phyloP scores from a whole-genome alignment of 768 basidiomycete species.

The Austroboletus festivus region DNA sequence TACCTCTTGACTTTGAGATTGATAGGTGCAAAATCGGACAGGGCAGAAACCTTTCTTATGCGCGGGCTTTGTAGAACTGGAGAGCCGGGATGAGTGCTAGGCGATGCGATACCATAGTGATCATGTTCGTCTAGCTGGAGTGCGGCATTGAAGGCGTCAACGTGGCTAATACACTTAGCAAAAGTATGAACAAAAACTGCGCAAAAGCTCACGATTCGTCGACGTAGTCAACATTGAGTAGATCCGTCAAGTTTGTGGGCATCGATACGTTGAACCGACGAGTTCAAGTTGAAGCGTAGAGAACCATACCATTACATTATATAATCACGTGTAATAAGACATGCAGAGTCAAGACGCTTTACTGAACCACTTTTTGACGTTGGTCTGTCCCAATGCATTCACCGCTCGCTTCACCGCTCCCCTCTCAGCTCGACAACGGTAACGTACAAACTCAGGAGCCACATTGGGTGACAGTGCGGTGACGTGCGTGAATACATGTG shows the following conservation, averaged over 20 bases:
- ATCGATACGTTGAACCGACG: constrained; percentile 7
- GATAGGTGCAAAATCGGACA: constrained; percentile 88
- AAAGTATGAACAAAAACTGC: background rate
- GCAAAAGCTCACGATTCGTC: constrained; percentile 61
- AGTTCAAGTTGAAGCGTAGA: background rate
- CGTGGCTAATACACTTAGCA: constrained; percentile 42
- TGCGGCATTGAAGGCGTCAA: constrained; percentile 76
- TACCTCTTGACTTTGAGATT: constrained; percentile 80
- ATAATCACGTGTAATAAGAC: constrained; percentile 18
- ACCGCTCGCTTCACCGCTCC: constrained; percentile 67
- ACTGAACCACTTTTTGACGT: constrained; percentile 74
- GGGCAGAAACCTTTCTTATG: constrained; percentile 75
- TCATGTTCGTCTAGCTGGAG: constrained; percentile 56
- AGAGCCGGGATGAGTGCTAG: constrained; percentile 19
- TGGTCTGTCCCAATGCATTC: constrained; percentile 62
- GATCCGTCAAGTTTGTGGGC: constrained; percentile 12
- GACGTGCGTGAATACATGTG: constrained; percentile 54
- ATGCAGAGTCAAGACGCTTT: constrained; percentile 36
- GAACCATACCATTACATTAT: constrained; percentile 13
- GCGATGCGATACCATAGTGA: constrained; percentile 22
- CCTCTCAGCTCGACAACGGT: constrained; percentile 63
- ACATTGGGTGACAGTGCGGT: constrained; percentile 47
- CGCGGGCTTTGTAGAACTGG: constrained; percentile 39
- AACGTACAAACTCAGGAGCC: constrained; percentile 70
- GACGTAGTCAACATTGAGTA: constrained; percentile 56